These are phyloP conservation scores for Eruca vesicaria DNA, from an alignment of 441 rosid species.

Conservation along the genomic window DNA sequence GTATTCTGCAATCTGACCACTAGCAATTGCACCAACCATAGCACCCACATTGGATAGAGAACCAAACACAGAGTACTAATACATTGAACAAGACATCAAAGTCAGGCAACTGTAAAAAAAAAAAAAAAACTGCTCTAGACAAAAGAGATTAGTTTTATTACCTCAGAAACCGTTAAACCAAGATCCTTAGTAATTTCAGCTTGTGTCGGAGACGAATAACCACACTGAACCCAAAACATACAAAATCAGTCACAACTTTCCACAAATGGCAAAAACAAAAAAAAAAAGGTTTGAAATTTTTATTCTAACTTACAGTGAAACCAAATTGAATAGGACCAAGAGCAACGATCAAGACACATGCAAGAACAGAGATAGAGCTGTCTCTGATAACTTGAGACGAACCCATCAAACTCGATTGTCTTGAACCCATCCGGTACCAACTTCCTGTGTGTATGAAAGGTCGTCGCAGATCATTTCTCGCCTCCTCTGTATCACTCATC, in stretches of 20 bases:
- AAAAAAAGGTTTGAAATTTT: constrained; percentile 6
- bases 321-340: constrained; percentile 76
- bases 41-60: constrained; percentile 78
- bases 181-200: constrained; percentile 56
- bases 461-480: constrained; percentile 47
- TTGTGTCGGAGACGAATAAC: constrained; percentile 75
- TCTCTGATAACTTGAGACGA: constrained; percentile 60
- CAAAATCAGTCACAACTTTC: constrained; percentile 2
- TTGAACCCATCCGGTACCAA: constrained; percentile 61
- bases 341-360: constrained; percentile 65
- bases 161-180: constrained; percentile 61
- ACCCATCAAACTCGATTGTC: constrained; percentile 57
- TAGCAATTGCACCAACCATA: constrained; percentile 76
- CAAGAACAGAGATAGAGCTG: constrained; percentile 61
- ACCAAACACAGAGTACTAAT: constrained; percentile 70
- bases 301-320: constrained; percentile 45
- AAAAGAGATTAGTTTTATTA: constrained; percentile 8
- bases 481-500: constrained; percentile 67
- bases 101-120: not conserved
- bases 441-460: constrained; percentile 71
- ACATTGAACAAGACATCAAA: constrained; percentile 22
- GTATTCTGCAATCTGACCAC: constrained; percentile 82
- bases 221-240: constrained; percentile 41
- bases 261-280: not conserved
- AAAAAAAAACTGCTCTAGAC: not conserved